Evolutionary conservation across 345 rosid genomes (phyloP).

Genomic region (Arabis alpina): DNA sequence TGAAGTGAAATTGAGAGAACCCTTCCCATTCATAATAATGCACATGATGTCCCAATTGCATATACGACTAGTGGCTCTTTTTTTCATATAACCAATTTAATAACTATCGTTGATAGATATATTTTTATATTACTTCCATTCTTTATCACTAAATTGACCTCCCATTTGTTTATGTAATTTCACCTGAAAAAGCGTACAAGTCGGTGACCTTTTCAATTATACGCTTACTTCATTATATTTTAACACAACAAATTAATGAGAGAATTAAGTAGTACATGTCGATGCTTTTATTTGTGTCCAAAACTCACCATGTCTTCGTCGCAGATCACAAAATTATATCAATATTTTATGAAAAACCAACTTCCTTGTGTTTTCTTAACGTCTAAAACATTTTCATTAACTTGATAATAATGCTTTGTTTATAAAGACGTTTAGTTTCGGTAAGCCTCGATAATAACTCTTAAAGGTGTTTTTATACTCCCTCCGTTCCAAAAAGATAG

Average conservation of each 20-base stretch:
- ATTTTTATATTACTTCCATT: conserved; percentile 3
- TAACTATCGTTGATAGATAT: background rate
- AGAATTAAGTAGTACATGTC: background rate
- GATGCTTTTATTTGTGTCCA: background rate
- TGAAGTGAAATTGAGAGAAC: conserved; percentile 3
- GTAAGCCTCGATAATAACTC: no score
- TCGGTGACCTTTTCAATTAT: conserved; percentile 28
- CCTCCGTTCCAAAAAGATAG: no score
- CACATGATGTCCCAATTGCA: conserved; percentile 18
- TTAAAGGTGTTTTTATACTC: no score
- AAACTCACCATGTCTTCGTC: background rate
- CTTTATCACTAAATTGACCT: conserved; percentile 12
- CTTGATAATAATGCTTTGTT: no score
- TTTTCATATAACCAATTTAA: background rate
- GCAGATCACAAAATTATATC: background rate
- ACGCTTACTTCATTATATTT: background rate
- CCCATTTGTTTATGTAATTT: conserved; percentile 30
- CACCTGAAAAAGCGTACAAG: conserved; percentile 33
- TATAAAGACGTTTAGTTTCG: no score
- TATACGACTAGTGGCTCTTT: conserved; percentile 10
- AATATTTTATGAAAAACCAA: no score
- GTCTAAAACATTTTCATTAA: no score
- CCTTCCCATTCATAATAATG: background rate
- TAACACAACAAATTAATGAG: background rate
- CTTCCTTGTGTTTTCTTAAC: no score